These are phyloP conservation scores for Diaporthe citri DNA, from an alignment of 2,329 filamentous ascomycete genomes.

Conservation along the genomic window DNA sequence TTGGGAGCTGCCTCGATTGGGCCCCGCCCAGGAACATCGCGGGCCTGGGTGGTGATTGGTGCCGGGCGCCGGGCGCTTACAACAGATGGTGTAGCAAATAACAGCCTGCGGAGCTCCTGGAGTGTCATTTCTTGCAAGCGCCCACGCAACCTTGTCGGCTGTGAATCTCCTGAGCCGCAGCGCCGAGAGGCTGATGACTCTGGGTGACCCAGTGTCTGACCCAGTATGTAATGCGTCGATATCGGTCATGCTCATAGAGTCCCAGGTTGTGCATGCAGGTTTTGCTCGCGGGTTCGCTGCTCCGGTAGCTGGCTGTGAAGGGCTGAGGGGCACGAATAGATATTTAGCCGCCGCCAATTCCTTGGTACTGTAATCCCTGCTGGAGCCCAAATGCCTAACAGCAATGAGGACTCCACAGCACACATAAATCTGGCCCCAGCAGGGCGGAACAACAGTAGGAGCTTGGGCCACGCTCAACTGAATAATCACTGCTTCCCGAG, in stretches of 20 bases:
- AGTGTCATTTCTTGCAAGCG: conserved; percentile 35
- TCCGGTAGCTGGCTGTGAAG: conserved; percentile 4
- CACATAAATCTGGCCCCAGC: background rate
- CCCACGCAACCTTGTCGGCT: conserved; percentile 36
- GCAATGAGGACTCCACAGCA: background rate
- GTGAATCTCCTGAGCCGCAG: conserved; percentile 17
- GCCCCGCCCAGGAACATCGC: conserved; percentile 33
- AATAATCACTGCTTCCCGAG: conserved; percentile 13
- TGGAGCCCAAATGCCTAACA: conserved; percentile 1
- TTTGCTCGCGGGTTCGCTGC: background rate
- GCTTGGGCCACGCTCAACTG: conserved; percentile 22
- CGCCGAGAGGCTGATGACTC: background rate
- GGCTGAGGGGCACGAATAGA: conserved; percentile 5
- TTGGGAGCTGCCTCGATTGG: conserved; percentile 24
- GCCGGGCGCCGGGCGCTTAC: conserved; percentile 38
- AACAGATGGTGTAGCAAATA: conserved; percentile 36
- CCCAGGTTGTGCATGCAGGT: background rate
- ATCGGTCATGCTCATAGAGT: background rate
- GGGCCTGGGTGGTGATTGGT: conserved; percentile 35
- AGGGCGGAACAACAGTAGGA: background rate
- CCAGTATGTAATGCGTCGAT: background rate
- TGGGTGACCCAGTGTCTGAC: conserved; percentile 9
- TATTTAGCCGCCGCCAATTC: conserved; percentile 29
- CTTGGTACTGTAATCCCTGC: conserved; percentile 19
- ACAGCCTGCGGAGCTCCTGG: conserved; percentile 20